phyloP scores from a whole-genome alignment of 306 rosid species.

The Sechiopsis laciniata region DNA sequence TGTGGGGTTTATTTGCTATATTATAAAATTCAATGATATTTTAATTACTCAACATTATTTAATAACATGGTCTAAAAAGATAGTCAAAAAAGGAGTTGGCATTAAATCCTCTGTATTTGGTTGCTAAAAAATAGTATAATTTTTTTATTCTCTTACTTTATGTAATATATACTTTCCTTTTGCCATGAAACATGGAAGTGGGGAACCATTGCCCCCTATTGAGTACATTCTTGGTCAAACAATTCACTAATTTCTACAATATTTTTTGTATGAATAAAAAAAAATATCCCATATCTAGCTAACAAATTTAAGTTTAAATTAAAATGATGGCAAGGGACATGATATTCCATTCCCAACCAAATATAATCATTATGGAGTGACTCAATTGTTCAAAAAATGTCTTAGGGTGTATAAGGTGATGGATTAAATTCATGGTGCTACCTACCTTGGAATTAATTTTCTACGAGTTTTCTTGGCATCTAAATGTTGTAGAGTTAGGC shows the following conservation, averaged over 20 bases:
- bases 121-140: background rate
- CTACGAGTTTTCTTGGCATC: too few species aligned
- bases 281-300: background rate
- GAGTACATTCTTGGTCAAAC: slow-evolving; percentile 8
- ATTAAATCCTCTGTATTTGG: slow-evolving; percentile 19
- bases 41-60: background rate
- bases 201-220: slow-evolving; percentile 14
- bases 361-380: too few species aligned
- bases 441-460: too few species aligned
- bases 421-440: too few species aligned
- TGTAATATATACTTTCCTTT: slow-evolving; percentile 6
- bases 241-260: background rate
- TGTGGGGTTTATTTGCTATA: slow-evolving; percentile 6
- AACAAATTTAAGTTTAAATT: background rate
- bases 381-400: too few species aligned
- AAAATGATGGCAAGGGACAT: background rate
- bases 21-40: background rate
- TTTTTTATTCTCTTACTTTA: slow-evolving; percentile 8
- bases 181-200: slow-evolving; percentile 17
- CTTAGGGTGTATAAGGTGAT: too few species aligned
- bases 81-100: slow-evolving; percentile 7
- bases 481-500: too few species aligned
- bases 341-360: too few species aligned
- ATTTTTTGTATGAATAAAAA: background rate
- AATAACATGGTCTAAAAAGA: background rate